Conservation (phyloP, 2,329 filamentous ascomycete species). For the Nannizziopsis arthrosporioides region DNA sequence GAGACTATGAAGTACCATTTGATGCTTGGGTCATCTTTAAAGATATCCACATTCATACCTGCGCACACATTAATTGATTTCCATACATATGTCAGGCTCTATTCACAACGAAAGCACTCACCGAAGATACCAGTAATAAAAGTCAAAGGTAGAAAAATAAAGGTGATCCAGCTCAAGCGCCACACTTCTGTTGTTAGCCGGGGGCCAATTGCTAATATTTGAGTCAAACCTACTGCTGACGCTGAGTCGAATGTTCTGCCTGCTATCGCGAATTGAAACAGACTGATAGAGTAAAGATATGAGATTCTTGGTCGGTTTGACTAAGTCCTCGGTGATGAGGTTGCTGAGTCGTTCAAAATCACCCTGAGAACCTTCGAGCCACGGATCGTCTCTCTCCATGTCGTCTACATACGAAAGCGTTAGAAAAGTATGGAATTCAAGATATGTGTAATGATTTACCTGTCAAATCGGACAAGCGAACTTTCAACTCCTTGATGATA, state of each 20-base stretch:
- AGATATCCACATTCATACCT: slow-evolving; percentile 43
- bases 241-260: slow-evolving; percentile 39
- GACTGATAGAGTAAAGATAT: slow-evolving; percentile 44
- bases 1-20: slow-evolving; percentile 42
- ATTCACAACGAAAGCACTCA: slow-evolving; percentile 1
- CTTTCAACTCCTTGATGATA: slow-evolving; percentile 37
- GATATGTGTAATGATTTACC: slow-evolving; percentile 14
- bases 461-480: slow-evolving; percentile 33
- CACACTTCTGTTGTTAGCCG: slow-evolving; percentile 17
- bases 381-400: slow-evolving; percentile 24
- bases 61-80: slow-evolving; percentile 17
- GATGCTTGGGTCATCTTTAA: slow-evolving; percentile 33
- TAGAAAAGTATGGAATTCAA: slow-evolving; percentile 1
- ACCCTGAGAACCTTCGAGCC: slow-evolving; percentile 31
- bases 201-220: background rate
- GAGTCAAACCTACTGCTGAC: slow-evolving; percentile 35
- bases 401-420: slow-evolving; percentile 17
- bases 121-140: slow-evolving; percentile 38
- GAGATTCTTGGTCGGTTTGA: slow-evolving; percentile 40
- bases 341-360: slow-evolving; percentile 38
- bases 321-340: slow-evolving; percentile 40
- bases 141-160: slow-evolving; percentile 37
- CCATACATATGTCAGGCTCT: no score
- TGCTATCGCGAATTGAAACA: slow-evolving; percentile 42
- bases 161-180: slow-evolving; percentile 31